Evolutionary conservation across 2,329 filamentous ascomycete genomes (phyloP).

Genomic region (Xylaria arbuscula): DNA sequence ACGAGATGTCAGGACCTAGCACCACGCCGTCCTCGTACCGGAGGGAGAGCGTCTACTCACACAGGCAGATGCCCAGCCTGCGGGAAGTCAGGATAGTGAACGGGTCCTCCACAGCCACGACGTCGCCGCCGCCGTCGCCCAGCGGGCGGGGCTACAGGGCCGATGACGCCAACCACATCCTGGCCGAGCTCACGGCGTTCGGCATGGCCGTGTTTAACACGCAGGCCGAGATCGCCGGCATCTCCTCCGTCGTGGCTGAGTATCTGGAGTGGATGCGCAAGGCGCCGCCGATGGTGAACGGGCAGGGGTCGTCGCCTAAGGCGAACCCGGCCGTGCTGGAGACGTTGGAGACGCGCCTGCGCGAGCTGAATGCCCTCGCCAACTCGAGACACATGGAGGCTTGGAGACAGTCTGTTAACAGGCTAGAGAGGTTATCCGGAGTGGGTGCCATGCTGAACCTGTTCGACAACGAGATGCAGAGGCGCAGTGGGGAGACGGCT

Average conservation of each 20-base stretch:
- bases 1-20: conserved; percentile 34
- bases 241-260: conserved; percentile 43
- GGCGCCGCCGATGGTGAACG: conserved; percentile 18
- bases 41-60: conserved; percentile 35
- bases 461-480: conserved; percentile 41
- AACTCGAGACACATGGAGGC: conserved; percentile 37
- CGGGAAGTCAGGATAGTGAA: conserved; percentile 39
- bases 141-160: conserved; percentile 23
- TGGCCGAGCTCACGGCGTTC: conserved; percentile 43
- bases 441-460: conserved; percentile 40
- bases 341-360: conserved; percentile 39
- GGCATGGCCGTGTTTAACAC: conserved; percentile 42
- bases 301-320: conserved; percentile 20
- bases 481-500: conserved; percentile 39
- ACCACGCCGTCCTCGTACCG: conserved; percentile 31
- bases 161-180: conserved; percentile 41
- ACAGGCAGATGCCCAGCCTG: conserved; percentile 38
- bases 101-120: conserved; percentile 34
- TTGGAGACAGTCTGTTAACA: conserved; percentile 37
- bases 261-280: conserved; percentile 43
- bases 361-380: conserved; percentile 40
- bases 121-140: conserved; percentile 37
- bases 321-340: conserved; percentile 37
- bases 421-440: conserved; percentile 37
- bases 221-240: conserved; percentile 43